A percentile compares a stretch with the other conserved stretches of the same genome.
Conservation (phyloP, 768 basidiomycete genomes). For the Butyriboletus loyo region DNA sequence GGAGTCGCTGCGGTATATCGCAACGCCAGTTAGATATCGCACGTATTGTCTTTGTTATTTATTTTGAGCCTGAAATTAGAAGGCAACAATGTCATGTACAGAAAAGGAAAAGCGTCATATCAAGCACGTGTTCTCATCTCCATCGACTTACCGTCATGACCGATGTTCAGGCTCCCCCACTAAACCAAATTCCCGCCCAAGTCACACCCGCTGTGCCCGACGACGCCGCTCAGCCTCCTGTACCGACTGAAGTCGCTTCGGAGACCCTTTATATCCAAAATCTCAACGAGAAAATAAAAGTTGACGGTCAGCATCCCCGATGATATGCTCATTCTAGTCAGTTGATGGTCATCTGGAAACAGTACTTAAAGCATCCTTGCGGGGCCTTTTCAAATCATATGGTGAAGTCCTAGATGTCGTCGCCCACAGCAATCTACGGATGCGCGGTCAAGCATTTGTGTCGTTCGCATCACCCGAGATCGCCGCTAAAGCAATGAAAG, state of each 20-base stretch:
- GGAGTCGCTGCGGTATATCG: not conserved
- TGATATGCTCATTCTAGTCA: slow-evolving; percentile 2
- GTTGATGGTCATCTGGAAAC: slow-evolving; percentile 6
- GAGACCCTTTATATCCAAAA: slow-evolving; percentile 97
- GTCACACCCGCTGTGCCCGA: slow-evolving; percentile 18
- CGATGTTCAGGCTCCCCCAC: slow-evolving; percentile 35
- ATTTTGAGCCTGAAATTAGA: not conserved
- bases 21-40: not conserved
- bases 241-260: slow-evolving; percentile 49
- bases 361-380: slow-evolving; percentile 88
- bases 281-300: slow-evolving; percentile 90
- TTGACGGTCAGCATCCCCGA: slow-evolving; percentile 49
- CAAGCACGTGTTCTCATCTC: slow-evolving; percentile 8
- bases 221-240: slow-evolving; percentile 12
- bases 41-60: not conserved
- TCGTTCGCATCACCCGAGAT: slow-evolving; percentile 81
- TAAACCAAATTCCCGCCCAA: slow-evolving; percentile 27
- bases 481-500: slow-evolving; percentile 86
- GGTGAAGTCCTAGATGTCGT: slow-evolving; percentile 94
- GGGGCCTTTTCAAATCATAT: slow-evolving; percentile 89
- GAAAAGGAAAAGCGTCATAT: slow-evolving; percentile 21
- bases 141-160: slow-evolving; percentile 30
- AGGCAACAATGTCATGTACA: not conserved
- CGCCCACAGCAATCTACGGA: slow-evolving; percentile 90
- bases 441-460: slow-evolving; percentile 98